phyloP scores from a whole-genome alignment of 768 basidiomycete species.

The Amyloporia xantha region DNA sequence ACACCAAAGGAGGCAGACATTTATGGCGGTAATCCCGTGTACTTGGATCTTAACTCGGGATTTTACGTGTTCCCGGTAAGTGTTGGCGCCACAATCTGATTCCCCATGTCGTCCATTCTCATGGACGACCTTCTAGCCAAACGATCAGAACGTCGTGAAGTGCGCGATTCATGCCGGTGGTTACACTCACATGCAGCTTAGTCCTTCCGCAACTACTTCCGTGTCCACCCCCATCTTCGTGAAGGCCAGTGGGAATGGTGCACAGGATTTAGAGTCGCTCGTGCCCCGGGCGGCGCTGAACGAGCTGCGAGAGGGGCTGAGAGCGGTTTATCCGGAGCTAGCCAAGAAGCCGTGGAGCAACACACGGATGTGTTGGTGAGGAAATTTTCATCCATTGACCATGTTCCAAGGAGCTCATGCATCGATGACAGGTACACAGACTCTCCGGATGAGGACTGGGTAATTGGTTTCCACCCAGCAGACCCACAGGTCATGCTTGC shows the following conservation, averaged over 20 bases:
- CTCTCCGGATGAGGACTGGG: slow-evolving; percentile 80
- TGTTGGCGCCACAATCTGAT: no score
- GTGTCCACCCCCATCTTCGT: slow-evolving; percentile 77
- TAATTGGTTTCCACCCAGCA: slow-evolving; percentile 68
- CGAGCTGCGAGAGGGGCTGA: slow-evolving; percentile 45
- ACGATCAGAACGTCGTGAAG: slow-evolving; percentile 64
- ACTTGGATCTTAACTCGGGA: slow-evolving; percentile 65
- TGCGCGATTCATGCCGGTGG: slow-evolving; percentile 73
- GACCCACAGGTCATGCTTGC: slow-evolving; percentile 66
- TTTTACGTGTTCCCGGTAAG: slow-evolving; percentile 83
- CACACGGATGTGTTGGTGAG: slow-evolving; percentile 87
- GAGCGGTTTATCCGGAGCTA: slow-evolving; percentile 67
- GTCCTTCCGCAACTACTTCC: slow-evolving; percentile 12
- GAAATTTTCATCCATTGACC: slow-evolving; percentile 10
- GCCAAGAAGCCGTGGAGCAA: slow-evolving; percentile 61
- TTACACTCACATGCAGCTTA: slow-evolving; percentile 43
- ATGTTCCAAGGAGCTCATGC: background rate
- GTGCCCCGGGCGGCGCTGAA: slow-evolving; percentile 57
- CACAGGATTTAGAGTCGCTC: slow-evolving; percentile 23
- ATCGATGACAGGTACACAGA: slow-evolving; percentile 71
- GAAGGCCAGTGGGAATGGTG: slow-evolving; percentile 33
- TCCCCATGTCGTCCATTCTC: background rate
- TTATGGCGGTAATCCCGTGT: slow-evolving; percentile 61
- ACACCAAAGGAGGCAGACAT: slow-evolving; percentile 53
- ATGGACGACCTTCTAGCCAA: slow-evolving; percentile 59